Base-by-base conservation (phyloP, 1,139 yeast genomes). In the Sugiyamaella xylanicola region DNA sequence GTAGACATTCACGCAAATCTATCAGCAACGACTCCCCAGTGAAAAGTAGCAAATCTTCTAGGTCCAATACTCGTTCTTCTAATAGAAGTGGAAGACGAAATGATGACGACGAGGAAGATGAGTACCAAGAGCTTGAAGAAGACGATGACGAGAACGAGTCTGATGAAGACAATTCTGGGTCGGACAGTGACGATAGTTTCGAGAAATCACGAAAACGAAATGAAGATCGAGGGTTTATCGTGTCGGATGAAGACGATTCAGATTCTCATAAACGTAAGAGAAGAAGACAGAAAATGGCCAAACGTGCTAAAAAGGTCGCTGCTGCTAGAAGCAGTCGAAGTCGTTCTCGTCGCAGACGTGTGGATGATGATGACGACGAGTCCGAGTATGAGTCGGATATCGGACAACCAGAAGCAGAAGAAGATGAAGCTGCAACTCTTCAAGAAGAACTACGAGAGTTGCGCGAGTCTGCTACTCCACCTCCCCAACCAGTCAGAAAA, bases 401-500 rank as follows among this genome's bases (percentile, higher is more conserved):
- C 20, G 41, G 61, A 4, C 66, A 58, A 16, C 62, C 57, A n/a
- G 65, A 61, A 16, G 65, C 57, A 17, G 65, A 58, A 16, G 68
- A 57, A 22, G 64, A 61, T 40, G 67, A 57, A 21, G 59, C 53
- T 19, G 53, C 56, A 29, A 75, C 76, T 55, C 72, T 81, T 46
- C 76, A 77, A 56, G 74, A 78, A 55, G 85, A 82, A 62, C 72
- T 81, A 43, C 80, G 78, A 17, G 85, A 82, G 25, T 68, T 82
- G 41, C 75, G 79, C 56, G 81, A 61, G 21, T 56, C 83, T 4
- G 76, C 81, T 0, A 83, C 84, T 0, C 68, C 74, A 19, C 77
- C 81, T n/a, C 79, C 78, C 8, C 72, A 77, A 29, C 81, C 84
- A 19, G 73, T 82, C 35, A 69, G 74, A 64, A 86, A 87, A 66